These are phyloP conservation scores for Saccharomycopsis fermentans DNA, from an alignment of 805 yeast species.

Conservation along the genomic window DNA sequence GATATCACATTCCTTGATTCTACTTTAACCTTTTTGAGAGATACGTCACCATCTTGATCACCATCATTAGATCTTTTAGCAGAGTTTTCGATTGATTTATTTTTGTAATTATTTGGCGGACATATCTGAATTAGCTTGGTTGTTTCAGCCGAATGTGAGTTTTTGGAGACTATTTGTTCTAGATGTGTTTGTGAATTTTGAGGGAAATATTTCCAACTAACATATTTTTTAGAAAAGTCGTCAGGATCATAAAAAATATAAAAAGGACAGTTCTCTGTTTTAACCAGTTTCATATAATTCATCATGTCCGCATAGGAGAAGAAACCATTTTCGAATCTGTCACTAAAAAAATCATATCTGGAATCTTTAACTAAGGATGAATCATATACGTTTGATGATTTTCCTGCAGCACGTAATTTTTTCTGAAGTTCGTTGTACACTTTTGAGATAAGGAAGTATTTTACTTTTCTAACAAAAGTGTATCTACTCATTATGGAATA, in stretches of 20 bases:
- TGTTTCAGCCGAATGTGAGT: neutral
- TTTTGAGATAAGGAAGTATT: neutral
- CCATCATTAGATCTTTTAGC: neutral
- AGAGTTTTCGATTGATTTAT: neutral
- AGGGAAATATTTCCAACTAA: neutral
- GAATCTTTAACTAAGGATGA: neutral
- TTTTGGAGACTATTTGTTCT: neutral
- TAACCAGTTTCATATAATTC: neutral
- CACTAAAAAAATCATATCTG: neutral
- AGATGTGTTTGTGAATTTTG: neutral
- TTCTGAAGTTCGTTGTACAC: neutral
- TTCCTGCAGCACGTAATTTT: neutral
- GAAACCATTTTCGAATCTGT: neutral
- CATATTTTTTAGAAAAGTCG: neutral
- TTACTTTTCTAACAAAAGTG: neutral
- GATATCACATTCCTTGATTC: neutral
- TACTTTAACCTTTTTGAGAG: neutral
- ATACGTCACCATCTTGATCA: neutral
- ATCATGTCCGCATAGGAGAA: neutral
- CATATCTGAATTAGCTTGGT: neutral
- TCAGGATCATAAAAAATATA: conserved; percentile 1
- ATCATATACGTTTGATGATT: neutral
- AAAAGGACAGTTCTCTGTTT: neutral
- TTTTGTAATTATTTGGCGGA: neutral
- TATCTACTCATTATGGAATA: neutral